Conservation (phyloP, 768 basidiomycete species). For the Russula emetica region DNA sequence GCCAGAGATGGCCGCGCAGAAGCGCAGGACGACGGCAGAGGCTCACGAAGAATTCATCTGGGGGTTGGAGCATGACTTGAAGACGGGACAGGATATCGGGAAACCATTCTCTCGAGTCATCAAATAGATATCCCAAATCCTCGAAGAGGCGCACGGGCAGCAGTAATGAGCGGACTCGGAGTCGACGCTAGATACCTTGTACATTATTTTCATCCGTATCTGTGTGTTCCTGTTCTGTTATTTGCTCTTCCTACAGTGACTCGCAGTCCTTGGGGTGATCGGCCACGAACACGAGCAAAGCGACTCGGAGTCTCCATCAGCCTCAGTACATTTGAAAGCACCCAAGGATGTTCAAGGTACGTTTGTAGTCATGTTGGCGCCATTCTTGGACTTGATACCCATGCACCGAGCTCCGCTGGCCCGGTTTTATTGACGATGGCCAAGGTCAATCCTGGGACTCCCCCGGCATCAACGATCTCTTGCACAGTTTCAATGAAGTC, state of each 20-base stretch:
- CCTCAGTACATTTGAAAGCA: background rate
- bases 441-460: slow-evolving; percentile 13
- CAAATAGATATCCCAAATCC: background rate
- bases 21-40: background rate
- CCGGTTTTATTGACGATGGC: slow-evolving; percentile 14
- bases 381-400: slow-evolving; percentile 20
- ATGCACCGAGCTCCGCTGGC: slow-evolving; percentile 15
- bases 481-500: background rate
- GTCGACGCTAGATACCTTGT: background rate
- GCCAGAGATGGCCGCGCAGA: background rate
- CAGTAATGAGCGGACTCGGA: too few relatives aligned
- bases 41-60: background rate
- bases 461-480: background rate
- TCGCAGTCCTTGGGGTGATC: too few relatives aligned
- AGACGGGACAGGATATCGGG: background rate
- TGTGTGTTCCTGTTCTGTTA: too few relatives aligned
- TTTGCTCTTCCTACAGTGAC: too few relatives aligned
- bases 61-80: background rate
- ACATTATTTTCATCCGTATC: background rate
- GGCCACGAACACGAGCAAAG: background rate
- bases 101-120: background rate
- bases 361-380: slow-evolving; percentile 20
- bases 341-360: background rate
- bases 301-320: background rate
- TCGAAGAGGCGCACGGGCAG: background rate